These are phyloP conservation scores for Aureobasidium sp. DNA, from an alignment of 2,329 filamentous ascomycete genomes.

Conservation along the genomic window DNA sequence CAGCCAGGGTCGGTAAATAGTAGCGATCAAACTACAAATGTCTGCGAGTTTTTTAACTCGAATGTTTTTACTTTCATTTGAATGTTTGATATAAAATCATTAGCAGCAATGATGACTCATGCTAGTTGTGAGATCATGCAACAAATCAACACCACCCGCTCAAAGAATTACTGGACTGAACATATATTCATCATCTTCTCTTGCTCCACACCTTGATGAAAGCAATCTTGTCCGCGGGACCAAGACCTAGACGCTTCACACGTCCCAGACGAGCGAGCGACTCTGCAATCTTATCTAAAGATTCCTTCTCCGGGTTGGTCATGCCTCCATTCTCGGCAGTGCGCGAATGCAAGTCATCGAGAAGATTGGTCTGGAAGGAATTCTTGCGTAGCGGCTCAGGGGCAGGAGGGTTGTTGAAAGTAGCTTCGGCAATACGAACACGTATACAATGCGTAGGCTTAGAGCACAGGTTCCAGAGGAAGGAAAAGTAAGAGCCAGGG, in stretches of 20 bases:
- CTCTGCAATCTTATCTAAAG: constrained; percentile 74
- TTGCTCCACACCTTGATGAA: constrained; percentile 66
- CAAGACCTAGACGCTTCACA: constrained; percentile 81
- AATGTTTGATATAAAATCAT: too few species aligned
- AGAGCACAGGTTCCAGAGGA: constrained; percentile 80
- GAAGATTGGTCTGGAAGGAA: constrained; percentile 37
- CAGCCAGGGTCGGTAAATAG: too few species aligned
- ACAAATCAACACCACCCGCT: not conserved
- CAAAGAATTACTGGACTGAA: not conserved
- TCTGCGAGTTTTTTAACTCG: too few species aligned
- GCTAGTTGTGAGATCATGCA: not conserved
- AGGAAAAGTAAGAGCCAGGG: constrained; percentile 61
- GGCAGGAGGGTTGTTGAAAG: constrained; percentile 35
- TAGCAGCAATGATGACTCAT: too few species aligned
- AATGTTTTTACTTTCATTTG: too few species aligned
- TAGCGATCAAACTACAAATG: too few species aligned
- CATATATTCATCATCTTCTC: constrained; percentile 7
- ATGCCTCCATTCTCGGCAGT: constrained; percentile 21
- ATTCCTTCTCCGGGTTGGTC: constrained; percentile 52
- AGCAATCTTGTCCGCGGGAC: constrained; percentile 69
- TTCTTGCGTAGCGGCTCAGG: constrained; percentile 16
- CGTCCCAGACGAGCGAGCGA: constrained; percentile 78
- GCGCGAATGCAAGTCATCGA: constrained; percentile 34
- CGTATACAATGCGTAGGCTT: constrained; percentile 82
- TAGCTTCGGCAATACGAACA: constrained; percentile 76